Evolutionary conservation across 345 rosid genomes (phyloP).

Genomic region (Murraya koenigii): DNA sequence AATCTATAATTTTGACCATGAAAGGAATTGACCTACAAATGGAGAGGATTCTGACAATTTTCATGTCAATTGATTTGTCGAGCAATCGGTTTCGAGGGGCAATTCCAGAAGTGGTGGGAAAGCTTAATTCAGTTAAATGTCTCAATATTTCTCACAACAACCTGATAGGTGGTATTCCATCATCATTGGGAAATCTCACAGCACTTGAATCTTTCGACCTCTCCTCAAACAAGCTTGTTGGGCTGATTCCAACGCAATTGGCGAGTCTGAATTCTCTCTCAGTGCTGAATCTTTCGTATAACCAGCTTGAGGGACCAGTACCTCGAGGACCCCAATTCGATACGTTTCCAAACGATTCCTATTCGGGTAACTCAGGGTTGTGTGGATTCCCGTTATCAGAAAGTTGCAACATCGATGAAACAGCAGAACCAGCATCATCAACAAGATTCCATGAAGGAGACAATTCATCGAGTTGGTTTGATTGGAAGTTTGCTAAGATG

Average conservation of each 20-base stretch:
- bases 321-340: not conserved
- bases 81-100: not conserved
- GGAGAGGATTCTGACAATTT: not conserved
- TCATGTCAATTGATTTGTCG: not conserved
- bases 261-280: not conserved
- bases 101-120: not conserved
- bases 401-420: not conserved
- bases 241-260: not conserved
- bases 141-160: not conserved
- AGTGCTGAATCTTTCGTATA: not conserved
- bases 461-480: not conserved
- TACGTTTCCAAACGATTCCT: not conserved
- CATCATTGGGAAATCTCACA: not conserved
- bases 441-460: not conserved
- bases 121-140: not conserved
- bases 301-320: not conserved
- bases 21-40: not conserved
- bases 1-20: not conserved
- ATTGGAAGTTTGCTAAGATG: not conserved
- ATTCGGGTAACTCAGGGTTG: not conserved
- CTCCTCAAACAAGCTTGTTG: not conserved
- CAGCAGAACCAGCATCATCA: not conserved
- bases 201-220: not conserved
- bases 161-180: not conserved
- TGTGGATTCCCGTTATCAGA: not conserved